Evolutionary conservation across 495 filamentous ascomycete species (phyloP), one percentile per base, ranked within the genome.

Genomic region (Penicillium ucsense): DNA sequence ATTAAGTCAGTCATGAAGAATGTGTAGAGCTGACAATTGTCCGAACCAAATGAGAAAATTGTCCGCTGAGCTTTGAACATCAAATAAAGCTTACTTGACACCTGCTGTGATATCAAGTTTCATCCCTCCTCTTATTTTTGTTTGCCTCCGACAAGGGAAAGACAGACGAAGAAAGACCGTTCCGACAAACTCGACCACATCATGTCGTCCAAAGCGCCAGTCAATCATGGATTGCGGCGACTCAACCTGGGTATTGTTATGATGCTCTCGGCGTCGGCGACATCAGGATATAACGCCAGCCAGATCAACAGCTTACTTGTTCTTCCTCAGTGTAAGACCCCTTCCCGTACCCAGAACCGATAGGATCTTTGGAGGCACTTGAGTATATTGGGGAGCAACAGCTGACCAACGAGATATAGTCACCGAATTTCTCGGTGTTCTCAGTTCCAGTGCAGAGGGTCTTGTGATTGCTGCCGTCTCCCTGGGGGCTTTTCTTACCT

Each of bases 301-400:
- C 55, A 60, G 52, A 62, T 62, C 45, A 62, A 62, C 38, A 56
- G 59, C 31, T 41, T 62, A 5, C 49, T 60, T 4, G 59, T 62
- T 3, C 49, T 62, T 12, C 59, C 59, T 9, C 56, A 62, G 47
- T 62, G 59, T 62, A 47, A 51, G 54, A 35, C 4, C 43, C 33
- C 11, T 38, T 11, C 30, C 3, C 28, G 4, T 10, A 10, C 34
- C 34, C 6, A 10, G 34, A 35, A 20, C 8, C 37, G 6, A 39
- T 6, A 39, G 20, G 20, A 28, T 34, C 11, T 35, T 28, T 2
- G 31, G 9, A 35, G 8, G 20, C 33, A 31, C 33, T 20, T 20
- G 20, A 20, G 20, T 20, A 20, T 20, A 20, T 20, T 2, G 2
- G 2, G 20, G 20, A 20, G 20, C 20, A 1, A 20, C 20, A 20